phyloP scores from a whole-genome alignment of 2,329 filamentous ascomycete species.

The Scorias spongiosa region DNA sequence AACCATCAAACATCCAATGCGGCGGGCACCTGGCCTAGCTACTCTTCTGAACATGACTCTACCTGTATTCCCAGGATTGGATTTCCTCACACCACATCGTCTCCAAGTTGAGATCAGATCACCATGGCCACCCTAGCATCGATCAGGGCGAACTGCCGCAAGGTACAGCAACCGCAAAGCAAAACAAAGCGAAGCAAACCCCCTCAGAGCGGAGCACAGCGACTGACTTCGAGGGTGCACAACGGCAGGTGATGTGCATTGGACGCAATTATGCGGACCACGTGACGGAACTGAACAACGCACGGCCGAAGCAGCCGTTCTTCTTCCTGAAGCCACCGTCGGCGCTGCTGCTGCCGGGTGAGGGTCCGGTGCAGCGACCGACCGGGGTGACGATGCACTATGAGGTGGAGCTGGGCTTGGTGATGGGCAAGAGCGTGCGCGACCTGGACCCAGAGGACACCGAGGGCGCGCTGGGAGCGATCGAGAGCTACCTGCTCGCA shows the following conservation, averaged over 20 bases:
- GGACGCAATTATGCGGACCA: slow-evolving; percentile 96
- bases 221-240: neutral
- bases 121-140: slow-evolving; percentile 7
- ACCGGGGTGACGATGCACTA: slow-evolving; percentile 77
- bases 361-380: slow-evolving; percentile 68
- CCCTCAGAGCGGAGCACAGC: neutral
- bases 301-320: slow-evolving; percentile 83
- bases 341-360: slow-evolving; percentile 64
- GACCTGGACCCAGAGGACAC: slow-evolving; percentile 64
- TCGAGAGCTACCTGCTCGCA: slow-evolving; percentile 73
- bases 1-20: too few relatives aligned
- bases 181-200: neutral
- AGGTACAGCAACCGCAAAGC: slow-evolving; percentile 20
- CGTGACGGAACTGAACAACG: slow-evolving; percentile 78
- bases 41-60: too few relatives aligned
- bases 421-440: slow-evolving; percentile 68
- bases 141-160: slow-evolving; percentile 31
- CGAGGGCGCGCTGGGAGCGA: slow-evolving; percentile 62
- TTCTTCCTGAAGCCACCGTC: slow-evolving; percentile 96
- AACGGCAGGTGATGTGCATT: slow-evolving; percentile 65
- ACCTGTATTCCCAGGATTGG: too few relatives aligned
- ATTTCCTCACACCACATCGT: too few relatives aligned
- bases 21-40: too few relatives aligned
- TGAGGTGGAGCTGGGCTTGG: slow-evolving; percentile 82
- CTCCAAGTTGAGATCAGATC: too few relatives aligned